Percentiles rank a stretch among this genome's conserved stretches.
These are phyloP conservation scores for Amoebophrya sp. DNA, from an alignment of 169 alveolate genomes.

Conservation along the genomic window DNA sequence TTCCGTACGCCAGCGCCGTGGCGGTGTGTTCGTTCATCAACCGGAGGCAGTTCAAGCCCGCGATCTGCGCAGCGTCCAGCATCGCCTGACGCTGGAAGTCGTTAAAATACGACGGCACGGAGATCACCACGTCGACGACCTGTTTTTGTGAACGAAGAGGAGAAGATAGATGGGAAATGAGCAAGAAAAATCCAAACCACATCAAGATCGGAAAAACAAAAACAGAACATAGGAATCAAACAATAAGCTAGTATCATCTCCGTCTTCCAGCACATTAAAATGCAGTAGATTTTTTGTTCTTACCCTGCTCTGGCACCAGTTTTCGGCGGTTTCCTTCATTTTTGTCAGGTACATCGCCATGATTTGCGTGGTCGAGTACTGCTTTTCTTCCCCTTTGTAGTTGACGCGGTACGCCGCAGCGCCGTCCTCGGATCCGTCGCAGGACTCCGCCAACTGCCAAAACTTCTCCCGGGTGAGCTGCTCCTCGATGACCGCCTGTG, in stretches of 20 bases:
- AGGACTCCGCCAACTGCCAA: not conserved
- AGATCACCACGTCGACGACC: constrained; percentile 65
- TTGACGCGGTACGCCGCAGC: constrained; percentile 56
- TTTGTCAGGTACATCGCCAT: constrained; percentile 66
- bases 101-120: constrained; percentile 80
- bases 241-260: too few species aligned
- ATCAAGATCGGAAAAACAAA: too few species aligned
- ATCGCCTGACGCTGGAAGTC: constrained; percentile 81
- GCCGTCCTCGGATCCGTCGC: not conserved
- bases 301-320: constrained; percentile 16
- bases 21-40: constrained; percentile 91
- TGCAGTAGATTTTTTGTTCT: too few species aligned
- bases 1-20: constrained; percentile 89
- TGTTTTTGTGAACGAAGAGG: constrained; percentile 56
- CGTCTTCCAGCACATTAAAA: too few species aligned
- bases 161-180: constrained; percentile 59
- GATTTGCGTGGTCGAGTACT: constrained; percentile 67
- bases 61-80: constrained; percentile 79
- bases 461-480: constrained; percentile 14
- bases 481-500: not conserved
- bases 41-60: constrained; percentile 83
- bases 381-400: constrained; percentile 60
- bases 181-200: too few species aligned
- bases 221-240: too few species aligned
- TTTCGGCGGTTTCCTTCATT: constrained; percentile 62